Base-by-base conservation (phyloP, 495 filamentous ascomycete species). In the Penicillium malachiteum region DNA sequence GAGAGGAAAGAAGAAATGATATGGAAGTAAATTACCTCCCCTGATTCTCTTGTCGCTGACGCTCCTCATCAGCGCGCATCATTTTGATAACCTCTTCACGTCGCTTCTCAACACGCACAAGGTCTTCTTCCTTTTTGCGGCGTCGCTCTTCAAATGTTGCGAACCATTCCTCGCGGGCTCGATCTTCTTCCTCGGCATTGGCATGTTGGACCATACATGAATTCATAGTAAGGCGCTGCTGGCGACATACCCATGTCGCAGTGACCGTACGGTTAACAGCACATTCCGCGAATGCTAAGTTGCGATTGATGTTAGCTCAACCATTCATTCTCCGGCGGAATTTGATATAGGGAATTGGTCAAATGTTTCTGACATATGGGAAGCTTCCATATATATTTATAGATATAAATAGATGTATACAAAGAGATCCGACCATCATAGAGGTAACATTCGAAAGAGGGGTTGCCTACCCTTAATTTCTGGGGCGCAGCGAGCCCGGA, bases 101-200 rank as follows among this genome's bases (percentile, higher is more conserved):
- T 52, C 78, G 58, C 71, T 74, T 70, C 63, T 76, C 73, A 3
- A 77, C 73, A 41, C 50, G 56, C 30, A 66, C 72, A 50, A 82
- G 77, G 47, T 87, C 86, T 50, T 78, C 75, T 69, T 88, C 85
- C 46, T 80, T 69, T 74, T 84, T 80, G 38, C 73, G 72, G 48
- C 81, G 77, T 62, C 91, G 79, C 72, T 90, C 81, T 59, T 87
- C 78, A 57, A 83, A 80, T 43, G 76, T 79, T 43, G 83, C 81
- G 66, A 97, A 97, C 95, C 94, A 98, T 65, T 97, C 90, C 68
- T 95, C 90, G 31, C 94, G 79, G 58, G 94, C 94, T 14, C 82
- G 84, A 73, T 98, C 94, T 67, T 91, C 83, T 72, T 96, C 88
- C 51, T 84, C 86, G 49, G 81, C 88, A 39, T 88, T 94, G 14